Base-by-base conservation (phyloP, 176 grass and related monocot genomes). In the Musa acuminata region DNA sequence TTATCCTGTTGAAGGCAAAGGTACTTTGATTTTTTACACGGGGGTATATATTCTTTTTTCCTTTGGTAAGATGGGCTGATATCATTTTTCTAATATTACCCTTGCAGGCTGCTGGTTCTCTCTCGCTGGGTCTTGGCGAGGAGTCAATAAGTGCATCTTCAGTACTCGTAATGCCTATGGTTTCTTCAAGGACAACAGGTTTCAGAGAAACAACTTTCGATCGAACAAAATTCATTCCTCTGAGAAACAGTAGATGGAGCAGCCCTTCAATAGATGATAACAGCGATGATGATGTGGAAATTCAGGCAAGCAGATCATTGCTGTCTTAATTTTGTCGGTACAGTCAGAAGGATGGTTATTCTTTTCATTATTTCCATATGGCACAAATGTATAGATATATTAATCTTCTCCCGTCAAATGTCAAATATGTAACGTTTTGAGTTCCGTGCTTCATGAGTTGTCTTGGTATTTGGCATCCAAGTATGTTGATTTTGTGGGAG, bases 121-220 rank as follows among this genome's bases (percentile, higher is more conserved):
- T 96, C 62, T 90, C 89, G 62, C 80, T 96, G 85, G 85, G 89
- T 73, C 84, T 98, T 43, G 86, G 90, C 14, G 87, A 85, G 49
- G 84, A 94, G 78, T 80, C 86, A 8, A 81, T 93, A 81, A 83
- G 84, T 62, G 90, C 95, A 80, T 98, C 90, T 4, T 98, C 95
- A 0, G 90, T 91, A 65, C 88, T 93, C 69, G 90, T 82, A 8
- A 93, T 98, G 86, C 90, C 95, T 24, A 94, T 94, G 90, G 86
- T 89, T 14, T 93, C 90, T 59, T 98, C 95, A 62, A 88, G 88
- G 76, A 89, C 90, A 77, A 93, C 88, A 19, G 95, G 95, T 52
- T 98, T 93, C 80, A 83, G 87, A 77, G 83, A 79, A 80, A 75
- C 64, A 1, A 52, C 49, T 50, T 87, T 82, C 67, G 86, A 89